Conservation (phyloP, 2,329 filamentous ascomycete species). For the Xylariales sp. region DNA sequence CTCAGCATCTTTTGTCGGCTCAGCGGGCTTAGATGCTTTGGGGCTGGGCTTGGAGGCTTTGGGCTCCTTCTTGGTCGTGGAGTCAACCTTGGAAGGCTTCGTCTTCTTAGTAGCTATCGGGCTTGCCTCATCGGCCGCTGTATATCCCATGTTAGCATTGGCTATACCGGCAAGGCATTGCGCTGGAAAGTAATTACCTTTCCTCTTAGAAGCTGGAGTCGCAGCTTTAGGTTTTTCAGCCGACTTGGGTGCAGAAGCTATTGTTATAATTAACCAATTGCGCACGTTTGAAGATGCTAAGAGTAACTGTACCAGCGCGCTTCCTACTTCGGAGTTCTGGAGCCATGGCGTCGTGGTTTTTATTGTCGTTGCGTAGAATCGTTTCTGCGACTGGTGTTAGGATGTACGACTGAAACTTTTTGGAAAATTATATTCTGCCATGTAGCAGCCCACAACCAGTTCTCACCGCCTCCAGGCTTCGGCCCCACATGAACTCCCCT, state of each 20-base stretch:
- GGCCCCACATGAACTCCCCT: no score
- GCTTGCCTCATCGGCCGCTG: constrained; percentile 40
- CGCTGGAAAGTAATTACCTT: no score
- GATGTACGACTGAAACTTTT: constrained; percentile 3
- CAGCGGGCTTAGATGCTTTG: constrained; percentile 6
- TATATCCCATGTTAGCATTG: no score
- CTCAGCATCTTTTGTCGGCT: constrained; percentile 4
- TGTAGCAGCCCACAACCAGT: no score
- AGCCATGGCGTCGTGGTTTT: constrained; percentile 7
- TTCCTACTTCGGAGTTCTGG: constrained; percentile 8
- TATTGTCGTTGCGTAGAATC: background rate
- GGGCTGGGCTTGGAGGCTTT: background rate
- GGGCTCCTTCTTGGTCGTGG: constrained; percentile 39
- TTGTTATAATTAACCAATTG: constrained; percentile 10
- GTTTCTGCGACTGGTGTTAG: background rate
- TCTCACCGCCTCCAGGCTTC: no score
- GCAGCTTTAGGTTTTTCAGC: constrained; percentile 26
- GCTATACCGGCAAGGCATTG: no score
- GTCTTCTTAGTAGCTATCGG: constrained; percentile 40
- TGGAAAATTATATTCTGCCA: constrained; percentile 6
- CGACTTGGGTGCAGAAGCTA: constrained; percentile 29
- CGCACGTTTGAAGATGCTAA: background rate
- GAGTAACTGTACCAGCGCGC: constrained; percentile 5
- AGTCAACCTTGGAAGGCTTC: constrained; percentile 32
- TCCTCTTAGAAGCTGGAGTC: constrained; percentile 27